phyloP scores from a whole-genome alignment of 2,329 filamentous ascomycete species.

The Beauveria asiatica region DNA sequence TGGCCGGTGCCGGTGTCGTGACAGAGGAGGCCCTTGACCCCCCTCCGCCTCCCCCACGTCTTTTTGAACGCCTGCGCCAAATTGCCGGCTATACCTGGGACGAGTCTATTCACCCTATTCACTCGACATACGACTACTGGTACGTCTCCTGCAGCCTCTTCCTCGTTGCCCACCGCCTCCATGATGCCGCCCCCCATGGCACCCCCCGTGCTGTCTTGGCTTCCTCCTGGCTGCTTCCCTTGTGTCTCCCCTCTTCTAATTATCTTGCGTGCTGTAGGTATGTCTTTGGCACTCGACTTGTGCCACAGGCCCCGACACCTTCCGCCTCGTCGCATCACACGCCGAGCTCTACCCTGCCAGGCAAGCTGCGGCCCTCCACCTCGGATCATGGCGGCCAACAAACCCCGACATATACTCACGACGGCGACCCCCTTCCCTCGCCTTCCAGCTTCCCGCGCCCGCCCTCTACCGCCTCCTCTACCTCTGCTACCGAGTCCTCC shows the following conservation, averaged over 20 bases:
- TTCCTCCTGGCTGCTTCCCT: background rate
- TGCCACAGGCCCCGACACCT: constrained; percentile 40
- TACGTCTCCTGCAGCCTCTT: constrained; percentile 24
- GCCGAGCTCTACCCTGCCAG: constrained; percentile 35
- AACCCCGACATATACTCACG: constrained; percentile 28
- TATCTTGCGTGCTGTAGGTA: constrained; percentile 39
- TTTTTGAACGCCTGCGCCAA: constrained; percentile 65
- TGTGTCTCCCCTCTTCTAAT: constrained; percentile 4
- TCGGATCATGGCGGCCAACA: constrained; percentile 30
- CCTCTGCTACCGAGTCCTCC: constrained; percentile 36
- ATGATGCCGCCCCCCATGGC: background rate
- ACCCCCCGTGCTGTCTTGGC: background rate
- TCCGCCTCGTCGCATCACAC: constrained; percentile 37
- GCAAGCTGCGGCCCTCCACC: constrained; percentile 34
- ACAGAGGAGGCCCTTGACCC: constrained; percentile 51
- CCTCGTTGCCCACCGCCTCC: background rate
- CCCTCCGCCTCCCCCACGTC: constrained; percentile 54
- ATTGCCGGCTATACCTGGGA: constrained; percentile 72
- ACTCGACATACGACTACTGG: constrained; percentile 84
- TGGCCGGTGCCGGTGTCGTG: constrained; percentile 43
- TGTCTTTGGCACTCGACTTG: constrained; percentile 54
- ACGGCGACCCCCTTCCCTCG: constrained; percentile 18
- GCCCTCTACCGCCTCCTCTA: constrained; percentile 24
- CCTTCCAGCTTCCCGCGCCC: constrained; percentile 26
- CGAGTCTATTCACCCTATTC: constrained; percentile 48